phyloP scores from a whole-genome alignment of 108 stramenopile genomes.

The Cyclotella choctawhatcheeana region DNA sequence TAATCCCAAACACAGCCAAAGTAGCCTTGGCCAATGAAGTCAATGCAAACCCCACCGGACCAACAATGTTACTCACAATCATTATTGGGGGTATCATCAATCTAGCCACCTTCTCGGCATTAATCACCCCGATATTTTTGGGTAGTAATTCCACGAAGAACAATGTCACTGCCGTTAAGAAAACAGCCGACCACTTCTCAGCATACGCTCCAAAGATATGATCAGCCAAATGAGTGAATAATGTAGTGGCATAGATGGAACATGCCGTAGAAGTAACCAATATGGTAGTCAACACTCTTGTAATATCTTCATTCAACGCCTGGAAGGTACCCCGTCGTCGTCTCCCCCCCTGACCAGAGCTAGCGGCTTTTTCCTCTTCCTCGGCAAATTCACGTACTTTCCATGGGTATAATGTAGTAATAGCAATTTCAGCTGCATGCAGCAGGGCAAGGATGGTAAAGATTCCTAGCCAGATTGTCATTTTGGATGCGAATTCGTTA shows the following conservation, averaged over 20 bases:
- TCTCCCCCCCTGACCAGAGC: constrained; percentile 33
- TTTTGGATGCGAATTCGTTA: constrained; percentile 51
- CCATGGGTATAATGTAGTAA: constrained; percentile 98
- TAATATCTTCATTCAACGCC: constrained; percentile 93
- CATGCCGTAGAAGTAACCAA: constrained; percentile 92
- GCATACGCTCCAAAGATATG: constrained; percentile 78
- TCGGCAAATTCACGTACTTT: constrained; percentile 96
- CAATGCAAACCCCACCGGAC: constrained; percentile 88
- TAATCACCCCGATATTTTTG: constrained; percentile 93
- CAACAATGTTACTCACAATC: constrained; percentile 77
- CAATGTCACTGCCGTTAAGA: constrained; percentile 88
- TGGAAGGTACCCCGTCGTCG: constrained; percentile 77
- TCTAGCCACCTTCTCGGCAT: constrained; percentile 94
- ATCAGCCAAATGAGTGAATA: constrained; percentile 89
- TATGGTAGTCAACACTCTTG: constrained; percentile 93
- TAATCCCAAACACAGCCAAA: constrained; percentile 81
- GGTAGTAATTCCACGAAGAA: constrained; percentile 97
- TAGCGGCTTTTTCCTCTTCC: constrained; percentile 84
- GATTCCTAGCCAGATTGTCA: constrained; percentile 50
- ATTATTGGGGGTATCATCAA: constrained; percentile 91
- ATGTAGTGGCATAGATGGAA: constrained; percentile 82
- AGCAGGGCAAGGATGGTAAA: constrained; percentile 79
- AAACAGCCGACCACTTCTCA: constrained; percentile 87
- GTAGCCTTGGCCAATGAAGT: constrained; percentile 83
- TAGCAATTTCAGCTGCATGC: constrained; percentile 95